A percentile compares a stretch with the other conserved stretches of the same genome.
Conservation (phyloP, 139 green algal genomes). For the Micractinium conductrix region DNA sequence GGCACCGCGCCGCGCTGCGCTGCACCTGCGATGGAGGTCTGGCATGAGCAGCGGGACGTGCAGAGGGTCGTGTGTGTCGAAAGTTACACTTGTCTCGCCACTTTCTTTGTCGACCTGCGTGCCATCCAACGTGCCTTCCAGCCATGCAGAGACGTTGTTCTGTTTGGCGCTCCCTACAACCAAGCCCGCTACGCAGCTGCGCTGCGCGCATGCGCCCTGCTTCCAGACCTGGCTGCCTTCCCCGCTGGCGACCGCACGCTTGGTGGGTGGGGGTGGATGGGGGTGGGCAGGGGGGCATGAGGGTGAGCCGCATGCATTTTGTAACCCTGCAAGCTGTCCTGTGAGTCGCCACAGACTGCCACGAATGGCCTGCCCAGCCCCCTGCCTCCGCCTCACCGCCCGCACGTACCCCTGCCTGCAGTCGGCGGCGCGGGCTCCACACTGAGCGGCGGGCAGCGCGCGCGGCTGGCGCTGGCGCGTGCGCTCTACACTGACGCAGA, state of each 20-base stretch:
- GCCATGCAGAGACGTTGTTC: conserved; percentile 56
- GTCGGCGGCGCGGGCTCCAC: conserved; percentile 64
- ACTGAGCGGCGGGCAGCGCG: conserved; percentile 64
- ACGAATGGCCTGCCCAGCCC: background rate
- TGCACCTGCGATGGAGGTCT: too few species aligned
- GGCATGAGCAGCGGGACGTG: too few species aligned
- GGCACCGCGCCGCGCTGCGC: background rate
- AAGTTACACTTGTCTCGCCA: background rate
- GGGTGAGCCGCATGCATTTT: too few species aligned
- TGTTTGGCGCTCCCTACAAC: conserved; percentile 49
- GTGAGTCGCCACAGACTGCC: background rate
- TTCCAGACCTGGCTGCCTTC: conserved; percentile 64
- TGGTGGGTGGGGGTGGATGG: conserved; percentile 43
- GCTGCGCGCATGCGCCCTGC: conserved; percentile 66
- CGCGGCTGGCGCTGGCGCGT: conserved; percentile 64
- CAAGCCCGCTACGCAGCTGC: conserved; percentile 58
- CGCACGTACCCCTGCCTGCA: background rate
- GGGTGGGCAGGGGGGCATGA: background rate
- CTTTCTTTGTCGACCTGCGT: background rate
- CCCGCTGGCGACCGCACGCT: conserved; percentile 57
- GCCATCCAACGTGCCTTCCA: background rate
- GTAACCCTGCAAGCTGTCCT: background rate
- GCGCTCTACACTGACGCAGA: conserved; percentile 67
- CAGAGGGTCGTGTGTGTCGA: too few species aligned
- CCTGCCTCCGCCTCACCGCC: too few species aligned